Evolutionary conservation across 495 filamentous ascomycete species (phyloP).

Genomic region (Clavariopsis aquatica): DNA sequence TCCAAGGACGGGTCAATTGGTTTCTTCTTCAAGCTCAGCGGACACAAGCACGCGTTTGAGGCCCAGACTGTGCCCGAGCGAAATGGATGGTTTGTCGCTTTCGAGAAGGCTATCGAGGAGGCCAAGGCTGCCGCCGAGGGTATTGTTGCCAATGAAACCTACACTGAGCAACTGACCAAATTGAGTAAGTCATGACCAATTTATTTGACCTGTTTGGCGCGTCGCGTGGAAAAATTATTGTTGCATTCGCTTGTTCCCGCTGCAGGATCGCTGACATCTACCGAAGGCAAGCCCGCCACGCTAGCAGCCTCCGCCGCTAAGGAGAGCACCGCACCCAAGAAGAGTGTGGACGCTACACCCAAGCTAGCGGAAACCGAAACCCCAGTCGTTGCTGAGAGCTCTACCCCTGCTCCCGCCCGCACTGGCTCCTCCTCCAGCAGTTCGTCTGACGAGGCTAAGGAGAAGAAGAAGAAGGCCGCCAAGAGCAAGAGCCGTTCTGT

Average conservation of each 20-base stretch:
- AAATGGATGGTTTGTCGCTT: constrained; percentile 76
- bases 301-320: constrained; percentile 40
- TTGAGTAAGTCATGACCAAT: constrained; percentile 43
- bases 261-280: constrained; percentile 46
- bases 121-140: constrained; percentile 54
- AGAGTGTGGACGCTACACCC: constrained; percentile 43
- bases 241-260: constrained; percentile 42
- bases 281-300: constrained; percentile 42
- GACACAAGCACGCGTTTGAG: constrained; percentile 90
- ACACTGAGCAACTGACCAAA: constrained; percentile 52
- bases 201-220: constrained; percentile 5
- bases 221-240: constrained; percentile 8
- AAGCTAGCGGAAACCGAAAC: constrained; percentile 39
- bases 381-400: constrained; percentile 21
- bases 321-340: constrained; percentile 41
- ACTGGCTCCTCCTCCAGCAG: constrained; percentile 37
- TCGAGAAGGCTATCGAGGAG: constrained; percentile 58
- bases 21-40: constrained; percentile 79
- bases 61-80: constrained; percentile 71
- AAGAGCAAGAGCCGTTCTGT: constrained; percentile 64
- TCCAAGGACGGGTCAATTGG: constrained; percentile 70
- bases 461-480: constrained; percentile 41
- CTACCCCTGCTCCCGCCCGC: constrained; percentile 27
- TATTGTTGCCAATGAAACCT: constrained; percentile 46
- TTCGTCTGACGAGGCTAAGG: constrained; percentile 47